Evolutionary conservation across 1,284 basidiomycete species (phyloP), one percentile per base, ranked within the genome.

Genomic region (Porogramme epimiltina): DNA sequence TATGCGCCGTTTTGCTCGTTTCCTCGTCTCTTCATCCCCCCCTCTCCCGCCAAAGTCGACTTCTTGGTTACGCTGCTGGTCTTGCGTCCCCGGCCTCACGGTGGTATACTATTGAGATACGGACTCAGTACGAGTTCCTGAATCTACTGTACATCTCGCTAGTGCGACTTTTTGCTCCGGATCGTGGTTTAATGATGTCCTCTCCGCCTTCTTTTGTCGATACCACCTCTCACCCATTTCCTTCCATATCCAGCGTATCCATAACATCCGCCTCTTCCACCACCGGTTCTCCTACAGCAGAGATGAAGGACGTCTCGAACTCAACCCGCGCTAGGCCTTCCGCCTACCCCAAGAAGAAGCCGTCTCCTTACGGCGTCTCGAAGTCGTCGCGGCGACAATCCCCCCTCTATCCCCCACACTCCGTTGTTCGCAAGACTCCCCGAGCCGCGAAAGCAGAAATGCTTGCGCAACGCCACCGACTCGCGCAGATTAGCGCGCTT

Each of bases 321-420:
- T 77, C 81, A 28, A 78, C 74, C 66, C 81, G 79, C 64, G 74
- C 77, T 56, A 84, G 87, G 68, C 81, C 76, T 55, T 70, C 79
- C 48, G 75, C 84, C 56, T 91, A 91, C 61, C 85, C 87, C 46
- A 89, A 84, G 84, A 91, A 87, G 70, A 87, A 87, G 53, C 89
- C 89, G 19, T 90, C 89, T 25, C 89, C 88, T 25, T 73, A 86
- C 70, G 89, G 89, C 65, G 74, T 91, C 57, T 78, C 78, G 44
- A 91, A 91, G 69, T 69, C n/a, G n/a, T n/a, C 74, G 6, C 38
- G 54, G 42, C 78, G 80, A 43, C 66, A 69, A 31, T 70, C 68
- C 9, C 69, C 87, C 41, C 78, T 84, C 42, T 64, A 69, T 49
- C 67, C 70, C 51, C 68, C 77, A 38, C 75, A 77, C 59, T 71